These are phyloP conservation scores for Arachis stenosperma DNA, from an alignment of 306 rosid genomes.

Conservation along the genomic window DNA sequence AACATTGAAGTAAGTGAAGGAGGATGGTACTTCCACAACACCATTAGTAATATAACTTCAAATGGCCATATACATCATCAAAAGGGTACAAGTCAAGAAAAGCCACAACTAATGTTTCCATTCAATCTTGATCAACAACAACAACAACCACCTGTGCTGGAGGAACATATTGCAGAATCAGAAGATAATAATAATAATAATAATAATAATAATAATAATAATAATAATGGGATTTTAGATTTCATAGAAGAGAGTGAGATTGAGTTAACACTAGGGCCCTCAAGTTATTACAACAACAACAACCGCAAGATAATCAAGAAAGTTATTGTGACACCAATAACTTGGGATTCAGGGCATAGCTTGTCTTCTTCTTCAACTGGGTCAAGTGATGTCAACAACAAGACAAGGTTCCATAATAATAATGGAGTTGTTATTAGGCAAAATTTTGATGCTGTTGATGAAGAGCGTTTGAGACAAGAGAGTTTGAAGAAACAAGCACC, in stretches of 20 bases:
- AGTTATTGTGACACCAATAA: conserved; percentile 49
- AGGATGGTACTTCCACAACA: conserved; percentile 56
- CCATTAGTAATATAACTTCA: conserved; percentile 48
- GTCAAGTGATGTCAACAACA: conserved; percentile 69
- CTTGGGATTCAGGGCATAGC: conserved; percentile 76
- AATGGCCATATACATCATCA: conserved; percentile 25
- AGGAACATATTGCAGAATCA: conserved; percentile 52
- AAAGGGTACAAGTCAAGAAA: conserved; percentile 36
- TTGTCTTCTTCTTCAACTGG: conserved; percentile 86
- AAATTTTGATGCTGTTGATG: conserved; percentile 43
- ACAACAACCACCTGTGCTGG: conserved; percentile 39
- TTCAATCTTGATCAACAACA: conserved; percentile 55
- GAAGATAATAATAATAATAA: background rate
- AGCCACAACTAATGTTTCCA: conserved; percentile 45
- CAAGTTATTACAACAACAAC: conserved; percentile 44
- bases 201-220: too few species aligned
- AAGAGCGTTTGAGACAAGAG: conserved; percentile 63
- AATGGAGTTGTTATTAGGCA: conserved; percentile 29
- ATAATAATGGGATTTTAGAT: conserved; percentile 46
- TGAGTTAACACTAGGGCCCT: conserved; percentile 87
- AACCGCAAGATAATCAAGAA: conserved; percentile 53
- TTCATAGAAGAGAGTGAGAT: conserved; percentile 77
- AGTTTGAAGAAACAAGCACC: conserved; percentile 66
- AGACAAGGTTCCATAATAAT: conserved; percentile 28
- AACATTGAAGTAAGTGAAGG: conserved; percentile 48